These are phyloP conservation scores for Cardamine chenopodiifolia DNA, from an alignment of 345 rosid species.

Conservation along the genomic window DNA sequence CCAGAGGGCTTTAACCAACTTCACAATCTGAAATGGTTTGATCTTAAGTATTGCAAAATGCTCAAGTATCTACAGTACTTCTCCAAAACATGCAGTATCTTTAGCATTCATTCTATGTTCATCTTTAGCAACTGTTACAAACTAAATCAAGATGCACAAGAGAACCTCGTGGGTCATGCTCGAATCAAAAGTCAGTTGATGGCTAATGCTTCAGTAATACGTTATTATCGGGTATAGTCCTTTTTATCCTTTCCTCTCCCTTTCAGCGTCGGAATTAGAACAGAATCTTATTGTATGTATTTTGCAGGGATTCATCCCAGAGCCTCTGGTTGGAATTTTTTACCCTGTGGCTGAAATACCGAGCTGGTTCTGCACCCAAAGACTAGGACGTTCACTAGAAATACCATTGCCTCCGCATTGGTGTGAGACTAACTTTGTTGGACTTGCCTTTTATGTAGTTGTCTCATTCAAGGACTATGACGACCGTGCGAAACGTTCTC, in stretches of 20 bases:
- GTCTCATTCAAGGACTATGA: slow-evolving; percentile 36
- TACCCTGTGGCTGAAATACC: slow-evolving; percentile 29
- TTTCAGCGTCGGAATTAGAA: background rate
- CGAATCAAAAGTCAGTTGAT: slow-evolving; percentile 41
- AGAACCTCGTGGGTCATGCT: slow-evolving; percentile 21
- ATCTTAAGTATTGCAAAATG: slow-evolving; percentile 37
- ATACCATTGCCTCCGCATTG: slow-evolving; percentile 41
- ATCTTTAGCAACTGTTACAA: slow-evolving; percentile 44
- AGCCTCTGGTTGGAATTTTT: slow-evolving; percentile 28
- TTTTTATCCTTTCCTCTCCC: background rate
- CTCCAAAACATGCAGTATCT: slow-evolving; percentile 30
- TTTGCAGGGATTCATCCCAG: slow-evolving; percentile 29
- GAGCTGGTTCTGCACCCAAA: slow-evolving; percentile 43
- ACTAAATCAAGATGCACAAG: slow-evolving; percentile 34
- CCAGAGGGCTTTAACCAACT: slow-evolving; percentile 38
- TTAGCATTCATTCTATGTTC: slow-evolving; percentile 37
- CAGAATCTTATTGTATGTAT: background rate
- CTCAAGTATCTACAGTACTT: slow-evolving; percentile 40
- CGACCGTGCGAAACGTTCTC: background rate
- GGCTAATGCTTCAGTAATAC: slow-evolving; percentile 30
- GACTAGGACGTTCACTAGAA: slow-evolving; percentile 38
- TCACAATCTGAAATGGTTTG: slow-evolving; percentile 28
- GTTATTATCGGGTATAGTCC: slow-evolving; percentile 18
- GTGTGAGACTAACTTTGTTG: slow-evolving; percentile 40
- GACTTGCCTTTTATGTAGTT: slow-evolving; percentile 40